These are phyloP conservation scores for Nigrospora oryzae DNA, from an alignment of 2,329 filamentous ascomycete genomes.

Conservation along the genomic window DNA sequence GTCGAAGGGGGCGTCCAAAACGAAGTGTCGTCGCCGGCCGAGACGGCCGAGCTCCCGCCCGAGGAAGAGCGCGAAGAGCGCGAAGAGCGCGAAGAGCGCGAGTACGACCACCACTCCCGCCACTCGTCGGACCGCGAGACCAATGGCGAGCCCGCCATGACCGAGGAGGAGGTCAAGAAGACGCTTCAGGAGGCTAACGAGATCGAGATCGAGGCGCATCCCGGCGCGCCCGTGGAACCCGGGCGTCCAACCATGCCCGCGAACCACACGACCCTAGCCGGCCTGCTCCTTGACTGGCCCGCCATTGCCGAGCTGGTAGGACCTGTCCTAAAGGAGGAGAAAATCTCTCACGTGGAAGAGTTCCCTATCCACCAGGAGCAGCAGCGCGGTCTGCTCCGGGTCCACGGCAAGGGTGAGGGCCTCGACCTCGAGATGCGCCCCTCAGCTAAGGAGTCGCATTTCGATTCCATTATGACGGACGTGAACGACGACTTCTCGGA, in stretches of 20 bases:
- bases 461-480: constrained; percentile 25
- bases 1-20: constrained; percentile 15
- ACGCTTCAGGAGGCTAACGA: constrained; percentile 25
- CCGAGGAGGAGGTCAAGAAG: constrained; percentile 19
- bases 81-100: constrained; percentile 8
- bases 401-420: constrained; percentile 75
- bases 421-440: constrained; percentile 43
- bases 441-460: constrained; percentile 30
- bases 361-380: constrained; percentile 75
- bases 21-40: not conserved
- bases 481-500: constrained; percentile 37
- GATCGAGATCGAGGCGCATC: constrained; percentile 42
- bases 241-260: constrained; percentile 66
- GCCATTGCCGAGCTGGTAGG: constrained; percentile 58
- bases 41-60: constrained; percentile 12
- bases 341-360: constrained; percentile 50
- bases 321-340: constrained; percentile 35
- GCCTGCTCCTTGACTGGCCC: constrained; percentile 67
- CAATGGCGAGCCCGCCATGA: constrained; percentile 14
- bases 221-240: constrained; percentile 41
- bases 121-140: constrained; percentile 20
- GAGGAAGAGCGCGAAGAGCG: constrained; percentile 12
- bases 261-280: constrained; percentile 86
- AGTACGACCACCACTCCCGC: constrained; percentile 11
- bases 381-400: constrained; percentile 61